Evolutionary conservation across 805 yeast species (phyloP), one percentile per base, ranked within the genome.

Genomic region (Candida boleticola): DNA sequence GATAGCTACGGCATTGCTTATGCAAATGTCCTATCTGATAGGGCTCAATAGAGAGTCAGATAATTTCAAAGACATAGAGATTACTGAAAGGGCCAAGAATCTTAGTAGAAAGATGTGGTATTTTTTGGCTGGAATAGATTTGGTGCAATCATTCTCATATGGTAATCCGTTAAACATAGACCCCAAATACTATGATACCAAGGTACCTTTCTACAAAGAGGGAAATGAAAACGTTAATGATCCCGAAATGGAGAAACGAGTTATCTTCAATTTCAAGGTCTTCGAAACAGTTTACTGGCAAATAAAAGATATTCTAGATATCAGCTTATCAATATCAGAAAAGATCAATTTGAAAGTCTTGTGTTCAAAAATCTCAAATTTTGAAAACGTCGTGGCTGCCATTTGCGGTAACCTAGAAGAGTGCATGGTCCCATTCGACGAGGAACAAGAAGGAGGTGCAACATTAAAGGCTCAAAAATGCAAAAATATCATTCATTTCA

Each of bases 21-120:
- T 80, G 10, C 87, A 82, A 49, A 79, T 82, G 82, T 86, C 83
- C 0, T 73, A 78, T 43, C 73, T 82, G 18, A 73, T 83, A 48
- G 90, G 89, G 0, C 49, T 83, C 14, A 83, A 84, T 54, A 66
- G 89, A 53, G 89, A 84, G 47, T 89, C 89, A 1, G 72, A 69
- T 36, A 65, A 66, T 30, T 78, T 79, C 49, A 29, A 58, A 43
- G 51, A 40, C 49, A 59, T 61, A 42, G 45, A 48, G 9, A 44
- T 51, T 11, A 58, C 58, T 42, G 61, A 52, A 22, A 50, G 48
- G 25, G 29, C 36, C 3, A 46, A 54, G 50, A 58, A 64, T 41
- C 40, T 68, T 23, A 42, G 59, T 29, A 49, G 75, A 39, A 68
- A 68, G 40, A 58, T 66, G 5, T 69, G 75, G 75, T 60, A 52